These are phyloP conservation scores for Russula olivacea DNA, from an alignment of 768 basidiomycete species.

Conservation along the genomic window DNA sequence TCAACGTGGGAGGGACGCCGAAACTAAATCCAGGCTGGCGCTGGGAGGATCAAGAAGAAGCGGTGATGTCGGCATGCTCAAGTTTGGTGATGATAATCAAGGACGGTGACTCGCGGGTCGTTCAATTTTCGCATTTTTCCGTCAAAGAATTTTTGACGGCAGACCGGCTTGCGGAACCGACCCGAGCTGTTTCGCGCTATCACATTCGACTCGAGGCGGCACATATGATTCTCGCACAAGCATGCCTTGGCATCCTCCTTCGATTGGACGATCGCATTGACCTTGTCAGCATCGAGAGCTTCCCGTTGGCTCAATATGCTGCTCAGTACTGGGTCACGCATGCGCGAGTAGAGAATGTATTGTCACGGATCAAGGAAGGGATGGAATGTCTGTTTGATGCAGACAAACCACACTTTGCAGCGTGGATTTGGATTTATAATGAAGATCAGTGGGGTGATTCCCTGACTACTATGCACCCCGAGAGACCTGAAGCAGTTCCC, in stretches of 20 bases:
- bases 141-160: slow-evolving; percentile 4
- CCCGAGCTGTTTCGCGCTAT: neutral
- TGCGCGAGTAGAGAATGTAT: neutral
- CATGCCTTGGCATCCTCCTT: neutral
- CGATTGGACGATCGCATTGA: neutral
- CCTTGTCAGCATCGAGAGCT: neutral
- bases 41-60: neutral
- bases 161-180: neutral
- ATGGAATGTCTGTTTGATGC: neutral
- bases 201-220: neutral
- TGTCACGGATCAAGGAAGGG: neutral
- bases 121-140: neutral
- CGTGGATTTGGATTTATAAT: neutral
- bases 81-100: neutral
- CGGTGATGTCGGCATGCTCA: slow-evolving; percentile 2
- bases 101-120: neutral
- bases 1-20: neutral
- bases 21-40: neutral
- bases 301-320: neutral
- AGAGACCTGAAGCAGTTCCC: neutral
- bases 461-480: neutral
- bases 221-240: neutral
- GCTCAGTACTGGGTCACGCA: neutral
- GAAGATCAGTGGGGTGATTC: no score
- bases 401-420: neutral